Conservation (phyloP, 2,329 filamentous ascomycete genomes). For the Orbilia javanica region DNA sequence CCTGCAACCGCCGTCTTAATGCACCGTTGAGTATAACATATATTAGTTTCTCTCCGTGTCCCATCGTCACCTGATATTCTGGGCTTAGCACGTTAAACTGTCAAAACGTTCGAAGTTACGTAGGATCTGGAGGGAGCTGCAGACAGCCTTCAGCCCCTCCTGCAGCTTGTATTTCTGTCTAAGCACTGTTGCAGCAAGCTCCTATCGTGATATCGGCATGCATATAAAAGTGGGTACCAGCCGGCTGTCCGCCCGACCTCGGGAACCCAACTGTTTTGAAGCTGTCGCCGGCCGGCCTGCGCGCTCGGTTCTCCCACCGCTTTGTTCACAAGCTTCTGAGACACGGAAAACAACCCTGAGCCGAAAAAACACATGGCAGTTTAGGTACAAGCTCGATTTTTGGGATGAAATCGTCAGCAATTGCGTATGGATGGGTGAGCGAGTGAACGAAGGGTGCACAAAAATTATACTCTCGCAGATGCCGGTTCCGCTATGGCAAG, state of each 20-base stretch:
- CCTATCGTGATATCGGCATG: constrained; percentile 4
- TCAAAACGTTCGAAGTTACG: background rate
- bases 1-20: background rate
- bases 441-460: background rate
- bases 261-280: constrained; percentile 8
- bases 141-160: constrained; percentile 5
- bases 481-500: background rate
- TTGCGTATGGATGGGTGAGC: background rate
- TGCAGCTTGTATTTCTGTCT: background rate
- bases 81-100: background rate
- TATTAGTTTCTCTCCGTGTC: background rate
- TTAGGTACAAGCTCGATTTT: background rate
- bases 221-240: constrained; percentile 9
- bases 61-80: background rate
- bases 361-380: constrained; percentile 15
- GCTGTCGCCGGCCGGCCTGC: background rate
- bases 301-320: constrained; percentile 14
- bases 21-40: background rate
- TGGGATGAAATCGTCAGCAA: background rate
- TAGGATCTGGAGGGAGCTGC: background rate
- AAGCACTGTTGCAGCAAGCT: constrained; percentile 4
- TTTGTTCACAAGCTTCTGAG: constrained; percentile 17
- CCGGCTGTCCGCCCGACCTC: constrained; percentile 7
- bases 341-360: constrained; percentile 27
- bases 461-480: background rate